Conservation (phyloP, 352 stramenopile genomes). For the Pythium diclinum region DNA sequence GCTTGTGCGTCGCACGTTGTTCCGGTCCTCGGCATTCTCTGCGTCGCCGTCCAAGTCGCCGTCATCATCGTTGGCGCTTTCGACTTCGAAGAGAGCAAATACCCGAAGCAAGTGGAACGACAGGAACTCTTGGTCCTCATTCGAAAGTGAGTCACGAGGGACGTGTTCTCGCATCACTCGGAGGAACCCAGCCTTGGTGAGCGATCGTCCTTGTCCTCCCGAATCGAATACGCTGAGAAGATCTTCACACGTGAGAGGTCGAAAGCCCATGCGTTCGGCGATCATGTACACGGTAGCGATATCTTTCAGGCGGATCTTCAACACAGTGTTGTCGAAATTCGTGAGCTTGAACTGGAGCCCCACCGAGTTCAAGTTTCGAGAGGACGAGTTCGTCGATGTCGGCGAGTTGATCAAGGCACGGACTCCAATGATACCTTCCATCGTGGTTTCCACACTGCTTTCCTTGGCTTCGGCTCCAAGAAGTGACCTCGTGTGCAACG, state of each 20-base stretch:
- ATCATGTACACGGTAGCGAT: slow-evolving; percentile 87
- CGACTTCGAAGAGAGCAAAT: slow-evolving; percentile 80
- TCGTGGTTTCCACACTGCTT: slow-evolving; percentile 20
- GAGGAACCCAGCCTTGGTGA: slow-evolving; percentile 76
- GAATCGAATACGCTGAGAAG: slow-evolving; percentile 72
- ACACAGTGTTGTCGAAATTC: slow-evolving; percentile 73
- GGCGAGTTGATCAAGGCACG: slow-evolving; percentile 60
- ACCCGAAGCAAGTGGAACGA: slow-evolving; percentile 84
- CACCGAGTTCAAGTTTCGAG: slow-evolving; percentile 65
- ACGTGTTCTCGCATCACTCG: slow-evolving; percentile 77
- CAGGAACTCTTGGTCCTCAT: slow-evolving; percentile 86
- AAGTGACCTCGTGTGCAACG: slow-evolving; percentile 40
- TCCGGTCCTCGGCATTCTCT: slow-evolving; percentile 8
- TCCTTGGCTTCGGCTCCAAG: slow-evolving; percentile 35
- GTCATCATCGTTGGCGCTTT: slow-evolving; percentile 50
- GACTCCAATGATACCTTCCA: slow-evolving; percentile 60
- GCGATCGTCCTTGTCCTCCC: slow-evolving; percentile 52
- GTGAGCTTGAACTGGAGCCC: slow-evolving; percentile 87
- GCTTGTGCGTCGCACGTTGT: slow-evolving; percentile 32
- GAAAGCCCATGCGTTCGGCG: slow-evolving; percentile 81
- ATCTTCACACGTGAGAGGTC: slow-evolving; percentile 55
- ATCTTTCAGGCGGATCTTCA: slow-evolving; percentile 82
- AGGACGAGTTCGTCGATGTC: slow-evolving; percentile 34
- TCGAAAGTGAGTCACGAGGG: slow-evolving; percentile 62
- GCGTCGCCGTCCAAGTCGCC: slow-evolving; percentile 26